Evolutionary conservation across 73 alveolate genomes (phyloP), one percentile per base, ranked within the genome.

Genomic region (Uronychia setigera): DNA sequence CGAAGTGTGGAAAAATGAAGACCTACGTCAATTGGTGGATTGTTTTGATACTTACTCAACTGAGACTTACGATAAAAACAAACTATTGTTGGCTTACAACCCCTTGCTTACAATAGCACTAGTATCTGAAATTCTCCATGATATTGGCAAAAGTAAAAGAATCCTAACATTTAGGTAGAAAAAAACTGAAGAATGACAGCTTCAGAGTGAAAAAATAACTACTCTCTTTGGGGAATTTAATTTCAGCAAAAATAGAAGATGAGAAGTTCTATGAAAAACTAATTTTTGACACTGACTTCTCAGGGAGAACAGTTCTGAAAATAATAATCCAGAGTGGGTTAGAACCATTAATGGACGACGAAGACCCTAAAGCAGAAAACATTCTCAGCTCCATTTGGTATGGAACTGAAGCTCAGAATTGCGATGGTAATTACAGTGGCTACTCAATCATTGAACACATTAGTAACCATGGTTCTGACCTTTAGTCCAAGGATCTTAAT

Each of bases 21-120:
- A 90, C 32, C 31, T 90, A 33, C 84, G 77, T 35, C 93, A 85
- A 78, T 76, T 90, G 0, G 60, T 90, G 0, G 84, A 90, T 5
- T 80, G 85, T 32, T 79, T 85, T 31, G 76, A 80, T 27, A 88
- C 76, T 35, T 90, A 85, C 58, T 84, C 76, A 1, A 83, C 77
- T 25, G 92, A 83, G 5, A 58, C 81, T 5, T 78, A 74, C 76
- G 84, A 79, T 0, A 87, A 90, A 1, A 90, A 90, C 33, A 74
- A 82, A 75, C 80, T 90, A 33, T 78, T 90, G 81, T 86, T 90
- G 0, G 30, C 91, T 26, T 86, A 81, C 75, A 90, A 90, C 58
- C 95, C 95, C 27, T 85, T 90, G n/a, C 35, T 85, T 85, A 85
- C 87, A n/a, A 90, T 90, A 26, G 83, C 91, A 0, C 87, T 90